Evolutionary conservation across 345 rosid species (phyloP), one percentile per base, ranked within the genome.

Genomic region (Cardamine resedifolia): DNA sequence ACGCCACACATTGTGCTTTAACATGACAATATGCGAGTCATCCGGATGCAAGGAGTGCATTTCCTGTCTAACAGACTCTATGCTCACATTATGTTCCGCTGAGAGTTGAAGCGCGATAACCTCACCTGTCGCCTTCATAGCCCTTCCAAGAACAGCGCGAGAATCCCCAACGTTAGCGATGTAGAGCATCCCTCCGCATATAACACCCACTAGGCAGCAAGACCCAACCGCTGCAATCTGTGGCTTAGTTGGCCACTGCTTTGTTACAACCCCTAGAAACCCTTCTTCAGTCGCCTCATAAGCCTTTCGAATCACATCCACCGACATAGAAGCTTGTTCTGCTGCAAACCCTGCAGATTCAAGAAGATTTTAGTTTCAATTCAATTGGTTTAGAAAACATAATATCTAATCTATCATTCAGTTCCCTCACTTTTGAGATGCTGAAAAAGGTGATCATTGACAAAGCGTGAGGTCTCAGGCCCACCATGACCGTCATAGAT

Each of bases 211-310:
- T 63, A 94, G 81, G 74, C 98, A 91, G 81, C 98, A 94, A 5
- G 98, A 88, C 47, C 98, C 98, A 41, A 94, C 98, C 15, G 98
- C 97, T 26, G 98, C 98, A 78, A 94, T 94, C 81, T 83, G 96
- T 31, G 98, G 97, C 50, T 89, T 91, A 80, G 78, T 73, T 41
- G 95, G 93, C 97, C 98, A 94, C 75, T 91, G 97, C 78, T 85
- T 89, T 7, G 96, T 80, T n/a, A 94, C 97, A 57, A 89, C 72
- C 19, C 89, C 84, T 71, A 87, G 78, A 80, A 94, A 94, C 18
- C 97, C 98, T 33, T 94, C 98, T 78, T 94, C 98, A 0, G 98
- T 94, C 20, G 97, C 98, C 77, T 89, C 96, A 80, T 80, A 91
- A 39, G 98, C 96, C 74, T 41, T 91, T 89, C 52, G 79, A 73